These are phyloP conservation scores for Phytopythium montanum DNA, from an alignment of 352 stramenopile genomes.

Conservation along the genomic window DNA sequence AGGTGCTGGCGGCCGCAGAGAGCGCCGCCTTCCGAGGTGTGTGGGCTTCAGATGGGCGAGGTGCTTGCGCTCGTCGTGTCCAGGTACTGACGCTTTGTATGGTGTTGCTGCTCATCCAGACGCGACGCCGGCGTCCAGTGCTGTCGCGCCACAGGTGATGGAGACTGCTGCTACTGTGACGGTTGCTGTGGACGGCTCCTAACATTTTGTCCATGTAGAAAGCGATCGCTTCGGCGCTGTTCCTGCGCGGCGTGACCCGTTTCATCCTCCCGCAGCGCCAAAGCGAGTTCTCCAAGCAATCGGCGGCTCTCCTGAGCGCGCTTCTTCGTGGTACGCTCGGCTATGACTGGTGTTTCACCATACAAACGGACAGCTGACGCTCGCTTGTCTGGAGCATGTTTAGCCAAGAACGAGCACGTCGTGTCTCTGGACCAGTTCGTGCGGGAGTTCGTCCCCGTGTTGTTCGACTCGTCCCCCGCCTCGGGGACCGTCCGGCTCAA, in stretches of 20 bases:
- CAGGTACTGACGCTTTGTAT: not conserved
- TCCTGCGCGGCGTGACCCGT: conserved; percentile 26
- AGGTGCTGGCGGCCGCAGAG: conserved; percentile 51
- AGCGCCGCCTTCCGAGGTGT: conserved; percentile 17
- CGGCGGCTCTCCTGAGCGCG: conserved; percentile 22
- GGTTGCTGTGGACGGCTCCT: not conserved
- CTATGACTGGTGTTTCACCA: too few relatives aligned
- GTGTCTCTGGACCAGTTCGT: conserved; percentile 43
- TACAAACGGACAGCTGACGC: not conserved
- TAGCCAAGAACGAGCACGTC: conserved; percentile 22
- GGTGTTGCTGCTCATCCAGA: conserved; percentile 1
- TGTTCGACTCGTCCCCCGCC: conserved; percentile 33
- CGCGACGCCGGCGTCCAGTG: conserved; percentile 12
- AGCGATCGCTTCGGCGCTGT: conserved; percentile 43
- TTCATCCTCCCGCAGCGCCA: conserved; percentile 20
- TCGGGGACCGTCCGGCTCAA: conserved; percentile 33
- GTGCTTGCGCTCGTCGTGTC: not conserved
- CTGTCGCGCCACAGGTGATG: conserved; percentile 20
- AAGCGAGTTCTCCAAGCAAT: conserved; percentile 27
- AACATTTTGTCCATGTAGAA: conserved; percentile 17
- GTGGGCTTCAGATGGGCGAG: not conserved
- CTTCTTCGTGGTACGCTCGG: conserved; percentile 28
- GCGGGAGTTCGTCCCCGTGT: conserved; percentile 31
- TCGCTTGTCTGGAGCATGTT: not conserved
- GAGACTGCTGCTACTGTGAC: not conserved